phyloP scores from a whole-genome alignment of 768 basidiomycete genomes.

The Russula earlei region DNA sequence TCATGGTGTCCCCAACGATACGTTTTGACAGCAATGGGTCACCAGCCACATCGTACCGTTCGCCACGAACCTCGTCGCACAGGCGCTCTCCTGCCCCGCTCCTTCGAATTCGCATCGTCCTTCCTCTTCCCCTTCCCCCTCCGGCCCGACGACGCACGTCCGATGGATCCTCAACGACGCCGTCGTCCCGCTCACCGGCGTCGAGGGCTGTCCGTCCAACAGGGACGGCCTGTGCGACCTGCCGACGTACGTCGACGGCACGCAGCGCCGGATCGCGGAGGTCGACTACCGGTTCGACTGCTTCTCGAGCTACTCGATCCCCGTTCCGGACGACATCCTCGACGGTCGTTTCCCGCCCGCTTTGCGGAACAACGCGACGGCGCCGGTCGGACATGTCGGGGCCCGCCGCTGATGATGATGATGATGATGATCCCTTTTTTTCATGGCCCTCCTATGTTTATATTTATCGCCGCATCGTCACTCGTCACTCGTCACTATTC shows the following conservation, averaged over 20 bases:
- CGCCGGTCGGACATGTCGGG: no score
- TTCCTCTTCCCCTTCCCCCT: no score
- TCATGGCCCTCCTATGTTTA: no score
- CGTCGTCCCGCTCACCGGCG: slow-evolving; percentile 36
- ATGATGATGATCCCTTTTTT: no score
- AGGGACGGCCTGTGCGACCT: slow-evolving; percentile 36
- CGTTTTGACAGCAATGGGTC: slow-evolving; percentile 26
- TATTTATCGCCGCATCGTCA: no score
- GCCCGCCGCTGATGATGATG: no score
- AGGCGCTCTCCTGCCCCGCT: slow-evolving; percentile 34
- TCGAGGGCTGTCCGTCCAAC: slow-evolving; percentile 33
- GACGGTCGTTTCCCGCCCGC: slow-evolving; percentile 25
- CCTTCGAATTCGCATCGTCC: no score
- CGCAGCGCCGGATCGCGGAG: slow-evolving; percentile 31
- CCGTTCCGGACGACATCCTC: slow-evolving; percentile 32
- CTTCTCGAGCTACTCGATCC: slow-evolving; percentile 37
- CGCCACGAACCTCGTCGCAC: slow-evolving; percentile 38
- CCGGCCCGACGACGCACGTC: slow-evolving; percentile 27
- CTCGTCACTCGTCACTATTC: no score
- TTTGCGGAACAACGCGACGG: slow-evolving; percentile 1
- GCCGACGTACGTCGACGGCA: slow-evolving; percentile 31
- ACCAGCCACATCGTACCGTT: slow-evolving; percentile 38
- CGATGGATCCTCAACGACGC: slow-evolving; percentile 43
- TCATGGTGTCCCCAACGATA: no score
- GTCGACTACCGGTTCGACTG: slow-evolving; percentile 37